These are phyloP conservation scores for Penicillium sp. DNA, from an alignment of 2,329 filamentous ascomycete genomes.

Conservation along the genomic window DNA sequence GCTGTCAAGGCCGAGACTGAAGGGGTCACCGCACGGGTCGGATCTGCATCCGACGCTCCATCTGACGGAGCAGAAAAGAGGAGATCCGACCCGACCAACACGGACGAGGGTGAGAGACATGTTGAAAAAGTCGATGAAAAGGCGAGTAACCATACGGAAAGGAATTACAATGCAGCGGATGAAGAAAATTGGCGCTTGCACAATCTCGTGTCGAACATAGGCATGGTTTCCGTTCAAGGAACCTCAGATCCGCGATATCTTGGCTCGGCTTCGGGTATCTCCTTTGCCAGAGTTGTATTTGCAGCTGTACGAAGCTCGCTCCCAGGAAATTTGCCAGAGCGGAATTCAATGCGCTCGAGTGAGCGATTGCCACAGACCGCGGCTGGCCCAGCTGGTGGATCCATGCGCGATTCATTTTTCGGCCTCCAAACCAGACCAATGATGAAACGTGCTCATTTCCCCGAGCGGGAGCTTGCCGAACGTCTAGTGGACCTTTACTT, in stretches of 20 bases:
- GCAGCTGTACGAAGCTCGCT: constrained; percentile 80
- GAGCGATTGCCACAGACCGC: constrained; percentile 48
- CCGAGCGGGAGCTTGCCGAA: constrained; percentile 65
- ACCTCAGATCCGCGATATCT: constrained; percentile 73
- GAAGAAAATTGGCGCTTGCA: constrained; percentile 58
- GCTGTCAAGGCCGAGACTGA: constrained; percentile 27
- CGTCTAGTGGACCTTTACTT: constrained; percentile 80
- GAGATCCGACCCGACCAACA: constrained; percentile 12
- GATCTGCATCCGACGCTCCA: constrained; percentile 15
- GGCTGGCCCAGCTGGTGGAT: constrained; percentile 56
- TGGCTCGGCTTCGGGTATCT: constrained; percentile 82
- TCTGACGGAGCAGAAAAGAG: constrained; percentile 12
- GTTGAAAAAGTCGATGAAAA: constrained; percentile 16
- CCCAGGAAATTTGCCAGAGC: constrained; percentile 54
- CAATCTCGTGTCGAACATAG: constrained; percentile 62
- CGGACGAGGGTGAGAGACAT: constrained; percentile 20
- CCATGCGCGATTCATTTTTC: constrained; percentile 94
- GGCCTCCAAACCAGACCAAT: constrained; percentile 87
- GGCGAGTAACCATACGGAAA: constrained; percentile 19
- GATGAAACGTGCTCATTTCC: constrained; percentile 79
- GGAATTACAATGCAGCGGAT: constrained; percentile 42
- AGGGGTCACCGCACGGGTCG: constrained; percentile 18
- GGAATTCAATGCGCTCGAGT: constrained; percentile 55
- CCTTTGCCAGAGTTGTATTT: constrained; percentile 89
- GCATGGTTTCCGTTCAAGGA: constrained; percentile 71